Evolutionary conservation across 1,139 yeast species (phyloP).

Genomic region (Debaryomycetaceae sp.): DNA sequence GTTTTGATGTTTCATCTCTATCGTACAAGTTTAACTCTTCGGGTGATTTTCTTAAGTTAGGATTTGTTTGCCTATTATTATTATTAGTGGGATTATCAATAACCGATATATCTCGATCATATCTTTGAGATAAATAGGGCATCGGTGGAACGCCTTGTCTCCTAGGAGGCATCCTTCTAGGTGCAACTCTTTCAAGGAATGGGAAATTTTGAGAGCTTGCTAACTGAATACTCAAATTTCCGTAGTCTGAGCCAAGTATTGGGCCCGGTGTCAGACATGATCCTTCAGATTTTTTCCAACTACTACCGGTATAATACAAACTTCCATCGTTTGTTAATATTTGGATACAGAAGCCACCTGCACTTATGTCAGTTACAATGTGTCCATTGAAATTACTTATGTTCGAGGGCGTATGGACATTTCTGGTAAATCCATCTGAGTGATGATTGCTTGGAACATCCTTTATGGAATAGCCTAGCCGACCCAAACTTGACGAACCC

Average conservation of each 20-base stretch:
- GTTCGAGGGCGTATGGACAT: slow-evolving; percentile 42
- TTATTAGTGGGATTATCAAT: background rate
- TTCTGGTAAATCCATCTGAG: slow-evolving; percentile 21
- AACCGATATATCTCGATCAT: slow-evolving; percentile 5
- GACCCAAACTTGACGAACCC: slow-evolving; percentile 54
- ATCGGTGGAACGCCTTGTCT: slow-evolving; percentile 3
- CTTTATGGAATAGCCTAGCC: slow-evolving; percentile 51
- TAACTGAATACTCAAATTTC: slow-evolving; percentile 5
- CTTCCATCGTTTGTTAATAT: slow-evolving; percentile 53
- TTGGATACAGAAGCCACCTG: slow-evolving; percentile 69
- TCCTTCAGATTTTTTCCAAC: slow-evolving; percentile 38
- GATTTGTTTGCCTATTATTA: slow-evolving; percentile 11
- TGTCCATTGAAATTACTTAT: slow-evolving; percentile 29
- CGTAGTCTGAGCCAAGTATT: slow-evolving; percentile 12
- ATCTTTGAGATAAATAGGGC: slow-evolving; percentile 6
- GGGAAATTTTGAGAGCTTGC: slow-evolving; percentile 8
- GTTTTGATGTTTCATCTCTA: slow-evolving; percentile 1
- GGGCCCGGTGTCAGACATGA: slow-evolving; percentile 21
- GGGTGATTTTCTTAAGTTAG: slow-evolving; percentile 19
- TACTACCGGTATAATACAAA: slow-evolving; percentile 50
- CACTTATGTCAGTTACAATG: slow-evolving; percentile 51
- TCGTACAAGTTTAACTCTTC: slow-evolving; percentile 14
- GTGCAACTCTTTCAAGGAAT: slow-evolving; percentile 7
- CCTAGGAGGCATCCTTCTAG: slow-evolving; percentile 13
- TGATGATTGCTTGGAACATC: slow-evolving; percentile 28